Conservation (phyloP, 169 alveolate genomes). For the Plasmodium knowlesi region DNA sequence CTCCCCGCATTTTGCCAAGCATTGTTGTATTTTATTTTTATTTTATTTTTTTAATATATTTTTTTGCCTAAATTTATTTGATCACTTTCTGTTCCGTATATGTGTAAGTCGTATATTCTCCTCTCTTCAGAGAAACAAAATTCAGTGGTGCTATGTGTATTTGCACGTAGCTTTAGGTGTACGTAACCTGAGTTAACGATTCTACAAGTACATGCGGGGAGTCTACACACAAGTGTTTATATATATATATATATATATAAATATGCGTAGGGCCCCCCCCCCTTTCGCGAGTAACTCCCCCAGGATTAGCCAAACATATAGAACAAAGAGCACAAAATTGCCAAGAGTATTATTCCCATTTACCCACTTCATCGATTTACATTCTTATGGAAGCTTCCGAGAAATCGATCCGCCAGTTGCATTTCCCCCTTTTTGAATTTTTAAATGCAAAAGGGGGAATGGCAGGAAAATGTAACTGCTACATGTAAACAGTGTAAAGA, state of each 20-base stretch:
- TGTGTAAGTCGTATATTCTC: not conserved
- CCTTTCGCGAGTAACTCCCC: not conserved
- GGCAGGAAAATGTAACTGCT: not conserved
- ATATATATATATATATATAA: not conserved
- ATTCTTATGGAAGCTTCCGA: not conserved
- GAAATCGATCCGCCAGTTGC: not conserved
- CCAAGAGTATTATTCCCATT: not conserved
- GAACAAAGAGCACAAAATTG: not conserved
- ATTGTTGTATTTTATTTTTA: too few relatives aligned
- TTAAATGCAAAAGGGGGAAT: not conserved
- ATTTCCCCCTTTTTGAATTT: not conserved
- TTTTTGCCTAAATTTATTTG: not conserved
- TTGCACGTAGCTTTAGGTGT: not conserved
- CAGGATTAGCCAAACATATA: too few relatives aligned
- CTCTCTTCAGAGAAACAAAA: not conserved
- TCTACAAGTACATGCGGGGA: not conserved
- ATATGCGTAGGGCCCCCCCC: not conserved
- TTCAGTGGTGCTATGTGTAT: not conserved
- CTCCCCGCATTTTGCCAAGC: too few relatives aligned
- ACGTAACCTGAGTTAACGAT: not conserved
- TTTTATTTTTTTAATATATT: too few relatives aligned
- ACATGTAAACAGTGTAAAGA: not conserved
- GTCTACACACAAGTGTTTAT: not conserved
- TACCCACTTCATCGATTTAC: not conserved
- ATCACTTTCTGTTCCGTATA: not conserved